These are phyloP conservation scores for Candida nitratophila DNA, from an alignment of 805 yeast genomes.

Conservation along the genomic window DNA sequence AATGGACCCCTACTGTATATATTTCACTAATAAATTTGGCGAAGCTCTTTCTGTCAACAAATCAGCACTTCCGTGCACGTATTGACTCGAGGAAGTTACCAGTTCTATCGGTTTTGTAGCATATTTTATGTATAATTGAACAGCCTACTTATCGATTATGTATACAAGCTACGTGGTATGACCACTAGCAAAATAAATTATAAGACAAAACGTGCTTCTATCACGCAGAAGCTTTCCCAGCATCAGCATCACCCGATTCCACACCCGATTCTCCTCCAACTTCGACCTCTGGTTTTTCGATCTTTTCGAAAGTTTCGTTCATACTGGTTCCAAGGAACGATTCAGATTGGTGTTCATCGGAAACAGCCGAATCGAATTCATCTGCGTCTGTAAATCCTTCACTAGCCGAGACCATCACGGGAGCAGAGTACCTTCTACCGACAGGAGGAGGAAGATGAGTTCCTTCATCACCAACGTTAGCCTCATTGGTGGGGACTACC, in stretches of 20 bases:
- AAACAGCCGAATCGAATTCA: background rate
- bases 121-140: no score
- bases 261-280: no score
- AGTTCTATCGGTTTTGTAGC: no score
- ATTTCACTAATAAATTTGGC: no score
- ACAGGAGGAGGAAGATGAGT: no score
- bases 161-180: background rate
- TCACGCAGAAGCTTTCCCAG: no score
- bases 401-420: background rate
- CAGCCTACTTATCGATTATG: background rate
- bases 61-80: no score
- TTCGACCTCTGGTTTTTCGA: constrained; percentile 6
- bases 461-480: background rate
- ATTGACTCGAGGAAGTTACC: no score
- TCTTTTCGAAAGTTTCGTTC: constrained; percentile 20
- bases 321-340: constrained; percentile 6
- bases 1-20: no score
- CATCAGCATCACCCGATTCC: background rate
- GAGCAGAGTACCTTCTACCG: background rate
- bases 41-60: no score
- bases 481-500: background rate
- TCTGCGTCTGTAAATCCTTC: background rate
- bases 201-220: no score
- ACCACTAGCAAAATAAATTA: no score
- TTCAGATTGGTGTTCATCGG: background rate